These are phyloP conservation scores for Nicotiana undulata DNA, from an alignment of 257 asterid species.

Conservation along the genomic window DNA sequence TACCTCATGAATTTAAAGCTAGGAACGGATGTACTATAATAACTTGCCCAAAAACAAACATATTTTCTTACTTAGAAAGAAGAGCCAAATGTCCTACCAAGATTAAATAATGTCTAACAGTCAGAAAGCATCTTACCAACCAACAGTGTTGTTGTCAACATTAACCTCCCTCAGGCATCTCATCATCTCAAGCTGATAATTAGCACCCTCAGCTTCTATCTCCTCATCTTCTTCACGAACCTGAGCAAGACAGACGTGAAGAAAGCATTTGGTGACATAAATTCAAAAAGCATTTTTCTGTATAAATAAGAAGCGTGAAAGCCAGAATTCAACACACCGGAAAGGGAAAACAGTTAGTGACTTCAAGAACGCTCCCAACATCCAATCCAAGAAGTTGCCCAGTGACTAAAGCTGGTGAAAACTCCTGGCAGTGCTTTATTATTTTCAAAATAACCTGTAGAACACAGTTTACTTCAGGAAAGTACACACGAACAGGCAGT, in stretches of 20 bases:
- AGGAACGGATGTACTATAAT: background rate
- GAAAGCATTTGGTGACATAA: background rate
- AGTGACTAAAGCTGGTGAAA: conserved; percentile 85
- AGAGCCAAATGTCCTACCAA: background rate
- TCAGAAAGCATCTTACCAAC: conserved; percentile 48
- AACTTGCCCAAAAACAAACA: background rate
- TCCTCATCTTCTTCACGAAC: conserved; percentile 96
- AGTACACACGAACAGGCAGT: background rate
- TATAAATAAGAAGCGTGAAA: background rate
- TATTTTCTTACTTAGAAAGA: background rate
- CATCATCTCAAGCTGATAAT: conserved; percentile 99
- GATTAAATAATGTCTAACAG: background rate
- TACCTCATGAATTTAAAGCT: background rate
- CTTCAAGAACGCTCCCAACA: conserved; percentile 96
- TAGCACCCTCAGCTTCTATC: conserved; percentile 95
- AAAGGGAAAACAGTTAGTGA: conserved; percentile 92
- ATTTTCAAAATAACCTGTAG: conserved; percentile 84
- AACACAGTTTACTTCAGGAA: background rate
- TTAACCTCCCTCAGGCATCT: conserved; percentile 97
- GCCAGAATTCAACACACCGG: conserved; percentile 47
- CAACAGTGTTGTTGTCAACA: conserved; percentile 97
- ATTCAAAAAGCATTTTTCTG: background rate
- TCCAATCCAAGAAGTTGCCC: conserved; percentile 98
- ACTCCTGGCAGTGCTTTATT: conserved; percentile 93
- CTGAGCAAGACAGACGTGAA: conserved; percentile 19